Conservation (phyloP, 1,139 yeast species). For the Taphrina flavorubra region DNA sequence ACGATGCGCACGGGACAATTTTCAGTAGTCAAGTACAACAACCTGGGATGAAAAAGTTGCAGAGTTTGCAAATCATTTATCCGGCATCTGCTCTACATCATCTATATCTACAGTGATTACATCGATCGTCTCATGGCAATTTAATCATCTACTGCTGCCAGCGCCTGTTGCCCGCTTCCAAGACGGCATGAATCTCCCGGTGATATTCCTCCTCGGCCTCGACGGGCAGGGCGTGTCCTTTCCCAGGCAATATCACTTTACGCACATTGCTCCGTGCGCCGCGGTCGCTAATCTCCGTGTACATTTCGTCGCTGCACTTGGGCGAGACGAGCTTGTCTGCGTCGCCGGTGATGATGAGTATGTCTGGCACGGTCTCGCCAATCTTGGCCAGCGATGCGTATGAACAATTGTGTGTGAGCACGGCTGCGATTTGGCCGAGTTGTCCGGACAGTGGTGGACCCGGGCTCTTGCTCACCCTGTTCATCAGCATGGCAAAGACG, state of each 20-base stretch:
- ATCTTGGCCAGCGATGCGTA: conserved; percentile 18
- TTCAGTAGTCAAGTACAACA: neutral
- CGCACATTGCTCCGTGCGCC: conserved; percentile 19
- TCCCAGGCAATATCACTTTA: conserved; percentile 16
- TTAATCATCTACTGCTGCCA: conserved; percentile 1
- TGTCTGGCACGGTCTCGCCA: conserved; percentile 31
- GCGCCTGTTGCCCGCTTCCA: conserved; percentile 17
- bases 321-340: conserved; percentile 34
- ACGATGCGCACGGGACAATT: no score
- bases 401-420: conserved; percentile 36
- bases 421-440: conserved; percentile 30
- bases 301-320: conserved; percentile 27
- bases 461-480: conserved; percentile 17
- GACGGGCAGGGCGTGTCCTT: conserved; percentile 35
- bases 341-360: conserved; percentile 32
- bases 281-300: conserved; percentile 17
- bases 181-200: conserved; percentile 15
- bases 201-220: conserved; percentile 37
- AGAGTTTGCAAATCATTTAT: neutral
- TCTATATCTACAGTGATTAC: neutral
- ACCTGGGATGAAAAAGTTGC: neutral
- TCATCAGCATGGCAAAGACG: conserved; percentile 19
- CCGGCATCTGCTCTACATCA: neutral
- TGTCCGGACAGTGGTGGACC: conserved; percentile 24
- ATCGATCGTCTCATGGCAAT: neutral